Evolutionary conservation across 2,329 filamentous ascomycete genomes (phyloP).

Genomic region (Aspergillus unguis): DNA sequence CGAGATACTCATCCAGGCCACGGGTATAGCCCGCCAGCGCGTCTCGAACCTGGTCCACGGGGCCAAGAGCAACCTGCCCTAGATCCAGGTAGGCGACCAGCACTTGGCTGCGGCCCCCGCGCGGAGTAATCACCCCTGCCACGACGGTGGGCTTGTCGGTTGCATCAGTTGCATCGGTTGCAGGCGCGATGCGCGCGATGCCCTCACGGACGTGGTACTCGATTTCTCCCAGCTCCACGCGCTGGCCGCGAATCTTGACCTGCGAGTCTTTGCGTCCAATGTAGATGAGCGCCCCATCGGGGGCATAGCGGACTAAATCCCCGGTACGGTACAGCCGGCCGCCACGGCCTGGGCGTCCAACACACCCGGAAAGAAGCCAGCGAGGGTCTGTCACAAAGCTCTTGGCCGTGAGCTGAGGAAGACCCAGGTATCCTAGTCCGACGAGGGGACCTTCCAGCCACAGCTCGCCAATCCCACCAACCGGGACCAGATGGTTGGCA

Average conservation of each 20-base stretch:
- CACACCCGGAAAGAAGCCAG: background rate
- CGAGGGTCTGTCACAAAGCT: background rate
- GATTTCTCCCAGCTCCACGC: conserved; percentile 1
- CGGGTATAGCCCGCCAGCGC: background rate
- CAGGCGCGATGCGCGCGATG: too few relatives aligned
- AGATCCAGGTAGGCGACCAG: background rate
- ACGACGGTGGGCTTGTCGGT: background rate
- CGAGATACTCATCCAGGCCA: background rate
- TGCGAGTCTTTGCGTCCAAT: conserved; percentile 7
- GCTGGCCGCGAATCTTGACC: conserved; percentile 4
- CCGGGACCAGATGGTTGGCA: background rate
- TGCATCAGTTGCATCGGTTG: too few relatives aligned
- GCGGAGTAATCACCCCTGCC: background rate
- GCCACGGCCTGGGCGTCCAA: background rate
- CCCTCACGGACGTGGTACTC: background rate
- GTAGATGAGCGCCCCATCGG: background rate
- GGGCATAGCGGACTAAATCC: background rate
- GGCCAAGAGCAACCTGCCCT: background rate
- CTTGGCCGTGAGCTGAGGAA: background rate
- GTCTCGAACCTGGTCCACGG: background rate
- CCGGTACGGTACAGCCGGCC: background rate
- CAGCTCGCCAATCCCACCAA: background rate
- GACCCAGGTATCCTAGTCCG: background rate
- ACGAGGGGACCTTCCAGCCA: background rate
- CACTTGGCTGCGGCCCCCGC: background rate